These are phyloP conservation scores for Actinomortierella ambigua DNA, from an alignment of 371 early-diverging fungal species.

Conservation along the genomic window DNA sequence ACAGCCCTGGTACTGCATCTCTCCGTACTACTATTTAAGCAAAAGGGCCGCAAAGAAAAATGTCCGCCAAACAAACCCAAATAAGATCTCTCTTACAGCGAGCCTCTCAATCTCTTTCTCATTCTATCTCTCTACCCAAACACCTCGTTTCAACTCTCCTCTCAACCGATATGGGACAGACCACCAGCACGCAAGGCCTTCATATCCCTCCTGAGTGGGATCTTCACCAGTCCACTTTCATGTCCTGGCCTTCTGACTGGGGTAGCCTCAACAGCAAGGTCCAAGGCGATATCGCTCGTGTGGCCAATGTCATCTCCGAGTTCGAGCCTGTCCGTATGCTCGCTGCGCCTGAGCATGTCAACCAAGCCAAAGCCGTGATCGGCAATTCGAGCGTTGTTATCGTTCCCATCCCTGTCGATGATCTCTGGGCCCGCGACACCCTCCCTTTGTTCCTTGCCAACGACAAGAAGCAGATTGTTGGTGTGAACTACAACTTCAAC, in stretches of 20 bases:
- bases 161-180: constrained; percentile 15
- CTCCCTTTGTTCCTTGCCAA: constrained; percentile 19
- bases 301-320: constrained; percentile 16
- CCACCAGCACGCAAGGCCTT: constrained; percentile 1
- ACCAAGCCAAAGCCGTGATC: constrained; percentile 12
- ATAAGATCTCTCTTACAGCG: too few species aligned
- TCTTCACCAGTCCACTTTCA: constrained; percentile 17
- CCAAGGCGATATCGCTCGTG: constrained; percentile 19
- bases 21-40: too few species aligned
- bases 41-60: too few species aligned
- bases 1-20: too few species aligned
- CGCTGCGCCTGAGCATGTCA: constrained; percentile 8
- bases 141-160: too few species aligned
- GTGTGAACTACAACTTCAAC: constrained; percentile 28
- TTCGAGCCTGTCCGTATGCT: constrained; percentile 14
- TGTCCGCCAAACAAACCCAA: too few species aligned
- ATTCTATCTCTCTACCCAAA: too few species aligned
- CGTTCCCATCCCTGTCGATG: constrained; percentile 19
- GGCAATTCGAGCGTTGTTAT: not conserved
- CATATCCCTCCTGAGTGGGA: constrained; percentile 18
- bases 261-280: constrained; percentile 16
- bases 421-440: constrained; percentile 34
- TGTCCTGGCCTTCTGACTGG: constrained; percentile 25
- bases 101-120: too few species aligned
- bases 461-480: constrained; percentile 7